A percentile compares a stretch with the other conserved stretches of the same genome.
These are phyloP conservation scores for Arctium minus DNA, from an alignment of 129 eudicot species.

Conservation along the genomic window DNA sequence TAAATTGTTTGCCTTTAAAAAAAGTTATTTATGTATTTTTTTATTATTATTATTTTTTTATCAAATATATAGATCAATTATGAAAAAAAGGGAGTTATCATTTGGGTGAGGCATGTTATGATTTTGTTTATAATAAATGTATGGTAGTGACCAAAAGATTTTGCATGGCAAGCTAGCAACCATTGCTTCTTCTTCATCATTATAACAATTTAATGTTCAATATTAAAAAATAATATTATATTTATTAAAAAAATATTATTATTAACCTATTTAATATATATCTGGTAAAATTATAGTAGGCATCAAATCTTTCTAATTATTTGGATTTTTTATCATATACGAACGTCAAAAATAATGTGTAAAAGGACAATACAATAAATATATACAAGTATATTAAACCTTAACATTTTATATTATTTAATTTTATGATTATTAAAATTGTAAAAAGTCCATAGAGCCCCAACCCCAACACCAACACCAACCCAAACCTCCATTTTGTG, in stretches of 20 bases:
- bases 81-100: conserved; percentile 25
- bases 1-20: no score
- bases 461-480: conserved; percentile 38
- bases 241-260: not conserved
- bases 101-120: conserved; percentile 22
- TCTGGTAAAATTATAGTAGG: not conserved
- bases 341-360: not conserved
- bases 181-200: conserved; percentile 28
- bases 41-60: no score
- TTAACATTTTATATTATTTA: not conserved
- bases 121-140: conserved; percentile 27
- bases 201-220: not conserved
- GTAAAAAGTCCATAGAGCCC: conserved; percentile 32
- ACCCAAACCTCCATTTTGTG: conserved; percentile 23
- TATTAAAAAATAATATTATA: not conserved
- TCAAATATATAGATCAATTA: not conserved
- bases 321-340: not conserved
- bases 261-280: not conserved
- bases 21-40: no score
- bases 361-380: not conserved
- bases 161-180: conserved; percentile 43
- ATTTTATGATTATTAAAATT: not conserved
- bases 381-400: not conserved
- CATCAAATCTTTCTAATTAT: not conserved
- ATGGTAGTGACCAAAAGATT: conserved; percentile 45